Evolutionary conservation across 371 early-diverging fungal genomes (phyloP).

Genomic region (Mortierella sp.): DNA sequence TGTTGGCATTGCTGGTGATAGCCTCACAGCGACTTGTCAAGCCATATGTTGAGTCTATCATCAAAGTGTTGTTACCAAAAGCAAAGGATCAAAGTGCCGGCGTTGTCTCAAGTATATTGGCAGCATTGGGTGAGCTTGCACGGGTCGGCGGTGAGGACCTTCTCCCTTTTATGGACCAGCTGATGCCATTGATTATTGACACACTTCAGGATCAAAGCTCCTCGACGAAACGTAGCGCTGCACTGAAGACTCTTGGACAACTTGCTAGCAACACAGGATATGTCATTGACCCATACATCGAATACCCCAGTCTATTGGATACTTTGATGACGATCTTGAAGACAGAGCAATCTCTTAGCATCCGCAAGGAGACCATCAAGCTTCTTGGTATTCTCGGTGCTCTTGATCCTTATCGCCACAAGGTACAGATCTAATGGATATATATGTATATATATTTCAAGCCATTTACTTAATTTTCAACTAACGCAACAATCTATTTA

Average conservation of each 20-base stretch:
- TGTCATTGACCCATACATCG: constrained; percentile 92
- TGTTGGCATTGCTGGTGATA: constrained; percentile 82
- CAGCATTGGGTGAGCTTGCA: constrained; percentile 91
- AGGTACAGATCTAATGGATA: constrained; percentile 60
- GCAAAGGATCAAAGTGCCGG: constrained; percentile 84
- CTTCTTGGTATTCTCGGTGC: constrained; percentile 96
- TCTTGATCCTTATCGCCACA: constrained; percentile 94
- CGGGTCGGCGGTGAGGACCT: constrained; percentile 90
- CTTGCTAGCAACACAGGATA: constrained; percentile 89
- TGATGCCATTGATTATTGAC: constrained; percentile 91
- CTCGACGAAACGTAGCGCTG: constrained; percentile 88
- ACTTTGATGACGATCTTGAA: constrained; percentile 87
- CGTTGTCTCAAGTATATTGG: constrained; percentile 87
- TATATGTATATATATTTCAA: background rate
- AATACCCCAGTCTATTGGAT: constrained; percentile 89
- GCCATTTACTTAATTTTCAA: background rate
- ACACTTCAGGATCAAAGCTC: constrained; percentile 93
- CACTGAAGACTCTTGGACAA: constrained; percentile 88
- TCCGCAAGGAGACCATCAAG: constrained; percentile 90
- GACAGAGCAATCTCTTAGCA: constrained; percentile 77
- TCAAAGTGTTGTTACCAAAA: constrained; percentile 88
- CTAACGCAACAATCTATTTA: background rate
- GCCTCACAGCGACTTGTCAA: constrained; percentile 87
- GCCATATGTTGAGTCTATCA: constrained; percentile 93
- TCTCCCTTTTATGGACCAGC: constrained; percentile 81